phyloP scores from a whole-genome alignment of 352 stramenopile species.

The Globisporangium lucens region DNA sequence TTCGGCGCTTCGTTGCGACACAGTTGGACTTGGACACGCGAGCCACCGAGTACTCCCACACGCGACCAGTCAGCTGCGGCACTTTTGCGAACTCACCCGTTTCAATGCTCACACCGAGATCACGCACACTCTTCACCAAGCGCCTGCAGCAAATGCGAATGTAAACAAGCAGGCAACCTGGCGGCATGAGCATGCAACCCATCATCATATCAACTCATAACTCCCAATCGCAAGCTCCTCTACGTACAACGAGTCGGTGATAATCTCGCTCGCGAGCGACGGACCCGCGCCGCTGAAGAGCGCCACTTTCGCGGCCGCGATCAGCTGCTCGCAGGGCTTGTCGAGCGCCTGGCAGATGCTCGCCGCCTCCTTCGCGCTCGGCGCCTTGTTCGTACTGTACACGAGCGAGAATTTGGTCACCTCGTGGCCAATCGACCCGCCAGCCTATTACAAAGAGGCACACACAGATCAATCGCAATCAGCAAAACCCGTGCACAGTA shows the following conservation, averaged over 20 bases:
- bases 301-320: slow-evolving; percentile 70
- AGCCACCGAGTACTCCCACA: slow-evolving; percentile 76
- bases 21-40: slow-evolving; percentile 85
- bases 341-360: slow-evolving; percentile 79
- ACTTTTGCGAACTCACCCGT: slow-evolving; percentile 48
- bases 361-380: slow-evolving; percentile 55
- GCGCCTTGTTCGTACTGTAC: slow-evolving; percentile 58
- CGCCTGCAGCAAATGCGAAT: slow-evolving; percentile 29
- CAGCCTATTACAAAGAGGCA: slow-evolving; percentile 31
- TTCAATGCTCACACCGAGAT: slow-evolving; percentile 45
- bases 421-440: slow-evolving; percentile 64
- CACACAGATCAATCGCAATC: not conserved
- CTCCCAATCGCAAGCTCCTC: not conserved
- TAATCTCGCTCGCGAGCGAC: slow-evolving; percentile 73
- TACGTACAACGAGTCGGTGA: slow-evolving; percentile 61
- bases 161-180: slow-evolving; percentile 3
- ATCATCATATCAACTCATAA: not conserved
- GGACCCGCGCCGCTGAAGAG: slow-evolving; percentile 75
- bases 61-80: slow-evolving; percentile 71
- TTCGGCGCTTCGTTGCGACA: slow-evolving; percentile 80
- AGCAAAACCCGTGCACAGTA: not conserved
- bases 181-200: slow-evolving; percentile 6
- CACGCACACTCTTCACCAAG: slow-evolving; percentile 70
- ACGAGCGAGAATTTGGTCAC: slow-evolving; percentile 89
- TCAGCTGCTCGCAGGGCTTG: slow-evolving; percentile 76